phyloP scores from a whole-genome alignment of 148 eudicot genomes.

The Salicornia ramosissima region DNA sequence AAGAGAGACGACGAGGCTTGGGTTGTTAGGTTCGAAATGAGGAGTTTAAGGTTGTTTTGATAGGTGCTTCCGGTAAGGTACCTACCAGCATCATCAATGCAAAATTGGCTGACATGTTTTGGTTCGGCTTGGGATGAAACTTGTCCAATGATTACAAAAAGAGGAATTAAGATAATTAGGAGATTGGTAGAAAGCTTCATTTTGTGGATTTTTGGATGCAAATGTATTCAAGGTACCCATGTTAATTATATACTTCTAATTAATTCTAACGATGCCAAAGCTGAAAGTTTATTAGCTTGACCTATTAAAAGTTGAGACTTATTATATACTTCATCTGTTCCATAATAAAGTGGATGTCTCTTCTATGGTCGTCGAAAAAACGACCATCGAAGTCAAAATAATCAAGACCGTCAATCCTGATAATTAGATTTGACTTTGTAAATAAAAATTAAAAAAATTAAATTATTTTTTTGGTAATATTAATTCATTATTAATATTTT shows the following conservation, averaged over 20 bases:
- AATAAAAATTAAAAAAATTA: no score
- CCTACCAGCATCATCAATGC: neutral
- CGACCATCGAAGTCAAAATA: no score
- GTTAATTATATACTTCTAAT: neutral
- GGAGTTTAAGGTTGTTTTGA: constrained; percentile 8
- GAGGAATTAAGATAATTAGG: neutral
- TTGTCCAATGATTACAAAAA: neutral
- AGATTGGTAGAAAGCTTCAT: neutral
- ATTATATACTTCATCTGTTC: no score
- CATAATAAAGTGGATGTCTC: no score
- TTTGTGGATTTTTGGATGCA: neutral
- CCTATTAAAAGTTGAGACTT: no score
- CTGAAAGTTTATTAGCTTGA: no score
- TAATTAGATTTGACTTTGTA: no score
- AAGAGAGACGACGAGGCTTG: constrained; percentile 6
- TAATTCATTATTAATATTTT: no score
- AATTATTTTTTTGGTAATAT: no score
- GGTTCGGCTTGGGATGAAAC: constrained; percentile 12
- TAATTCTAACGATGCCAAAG: neutral
- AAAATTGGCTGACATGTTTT: neutral
- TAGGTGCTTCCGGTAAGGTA: constrained; percentile 5
- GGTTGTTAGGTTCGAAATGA: neutral
- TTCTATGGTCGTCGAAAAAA: no score
- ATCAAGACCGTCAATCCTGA: no score
- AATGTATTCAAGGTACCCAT: neutral